These are phyloP conservation scores for Oehlia diaphana DNA, from an alignment of 192 early-diverging fungal genomes.

Conservation along the genomic window DNA sequence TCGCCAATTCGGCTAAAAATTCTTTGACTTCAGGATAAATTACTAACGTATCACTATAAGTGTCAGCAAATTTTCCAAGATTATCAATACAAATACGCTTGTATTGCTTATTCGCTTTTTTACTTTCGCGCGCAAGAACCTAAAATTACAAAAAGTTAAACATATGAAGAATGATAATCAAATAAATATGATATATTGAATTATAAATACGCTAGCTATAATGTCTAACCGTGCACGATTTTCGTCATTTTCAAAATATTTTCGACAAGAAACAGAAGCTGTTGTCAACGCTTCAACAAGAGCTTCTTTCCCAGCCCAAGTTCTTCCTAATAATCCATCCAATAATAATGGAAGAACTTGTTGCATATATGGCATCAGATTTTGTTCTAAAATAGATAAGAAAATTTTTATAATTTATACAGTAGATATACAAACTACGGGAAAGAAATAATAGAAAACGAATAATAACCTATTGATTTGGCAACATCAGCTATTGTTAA, in stretches of 20 bases:
- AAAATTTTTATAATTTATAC: too few species aligned
- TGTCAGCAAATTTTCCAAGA: slow-evolving; percentile 59
- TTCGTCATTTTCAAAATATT: slow-evolving; percentile 42
- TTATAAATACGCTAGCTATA: slow-evolving; percentile 43
- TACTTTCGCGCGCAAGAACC: slow-evolving; percentile 71
- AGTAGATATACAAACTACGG: not conserved
- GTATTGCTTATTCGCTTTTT: slow-evolving; percentile 74
- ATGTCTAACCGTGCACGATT: slow-evolving; percentile 38
- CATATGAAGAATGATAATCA: not conserved
- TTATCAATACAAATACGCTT: slow-evolving; percentile 64
- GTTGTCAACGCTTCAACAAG: slow-evolving; percentile 64
- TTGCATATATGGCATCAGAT: slow-evolving; percentile 46
- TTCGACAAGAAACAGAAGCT: slow-evolving; percentile 54
- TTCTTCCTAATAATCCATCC: slow-evolving; percentile 63
- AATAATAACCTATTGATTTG: slow-evolving; percentile 42
- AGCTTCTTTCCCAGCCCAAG: slow-evolving; percentile 82
- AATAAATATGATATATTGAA: not conserved
- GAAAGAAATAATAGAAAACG: not conserved
- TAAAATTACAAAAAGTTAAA: slow-evolving; percentile 25
- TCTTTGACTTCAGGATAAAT: slow-evolving; percentile 58
- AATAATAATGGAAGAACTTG: slow-evolving; percentile 61
- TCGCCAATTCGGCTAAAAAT: slow-evolving; percentile 48
- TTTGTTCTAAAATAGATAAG: slow-evolving; percentile 15
- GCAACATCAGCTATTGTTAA: slow-evolving; percentile 62
- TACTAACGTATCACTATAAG: slow-evolving; percentile 55